Evolutionary conservation across 176 grass and related monocot species (phyloP).

Genomic region (Ampelocalamus luodianensis): DNA sequence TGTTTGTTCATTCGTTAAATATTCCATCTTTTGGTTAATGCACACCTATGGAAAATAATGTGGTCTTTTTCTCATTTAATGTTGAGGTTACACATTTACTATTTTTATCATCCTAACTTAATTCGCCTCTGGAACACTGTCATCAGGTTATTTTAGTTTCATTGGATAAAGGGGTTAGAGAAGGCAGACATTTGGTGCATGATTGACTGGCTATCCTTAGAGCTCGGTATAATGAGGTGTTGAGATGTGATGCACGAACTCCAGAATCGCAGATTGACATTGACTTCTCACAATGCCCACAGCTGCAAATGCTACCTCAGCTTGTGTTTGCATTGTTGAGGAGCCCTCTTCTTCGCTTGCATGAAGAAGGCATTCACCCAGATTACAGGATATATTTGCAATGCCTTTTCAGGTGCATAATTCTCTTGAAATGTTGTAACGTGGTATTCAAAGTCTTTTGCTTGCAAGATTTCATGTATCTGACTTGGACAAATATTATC

Average conservation of each 20-base stretch:
- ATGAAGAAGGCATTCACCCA: conserved; percentile 97
- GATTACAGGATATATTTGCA: conserved; percentile 98
- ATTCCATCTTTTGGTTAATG: not conserved
- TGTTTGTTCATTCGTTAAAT: not conserved
- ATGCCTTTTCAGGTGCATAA: conserved; percentile 91
- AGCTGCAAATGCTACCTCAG: conserved; percentile 80
- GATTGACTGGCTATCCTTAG: conserved; percentile 92
- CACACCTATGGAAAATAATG: not conserved
- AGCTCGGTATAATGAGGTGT: conserved; percentile 68
- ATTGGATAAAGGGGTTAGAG: conserved; percentile 84
- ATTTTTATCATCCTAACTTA: conserved; percentile 11
- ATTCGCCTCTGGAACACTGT: conserved; percentile 27
- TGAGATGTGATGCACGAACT: conserved; percentile 52
- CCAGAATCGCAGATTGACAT: conserved; percentile 68
- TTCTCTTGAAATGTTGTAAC: conserved; percentile 15
- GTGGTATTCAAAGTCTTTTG: not conserved
- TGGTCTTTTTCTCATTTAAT: not conserved
- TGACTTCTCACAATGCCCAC: conserved; percentile 81
- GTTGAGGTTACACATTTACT: conserved; percentile 7
- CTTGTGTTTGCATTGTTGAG: conserved; percentile 90
- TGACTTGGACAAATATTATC: not conserved
- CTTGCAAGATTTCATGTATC: not conserved
- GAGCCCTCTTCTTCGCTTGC: conserved; percentile 81
- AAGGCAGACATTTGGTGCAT: conserved; percentile 75
- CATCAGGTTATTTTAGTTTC: conserved; percentile 87